Evolutionary conservation across 345 rosid species (phyloP).

Genomic region (Eucalyptus pumila): DNA sequence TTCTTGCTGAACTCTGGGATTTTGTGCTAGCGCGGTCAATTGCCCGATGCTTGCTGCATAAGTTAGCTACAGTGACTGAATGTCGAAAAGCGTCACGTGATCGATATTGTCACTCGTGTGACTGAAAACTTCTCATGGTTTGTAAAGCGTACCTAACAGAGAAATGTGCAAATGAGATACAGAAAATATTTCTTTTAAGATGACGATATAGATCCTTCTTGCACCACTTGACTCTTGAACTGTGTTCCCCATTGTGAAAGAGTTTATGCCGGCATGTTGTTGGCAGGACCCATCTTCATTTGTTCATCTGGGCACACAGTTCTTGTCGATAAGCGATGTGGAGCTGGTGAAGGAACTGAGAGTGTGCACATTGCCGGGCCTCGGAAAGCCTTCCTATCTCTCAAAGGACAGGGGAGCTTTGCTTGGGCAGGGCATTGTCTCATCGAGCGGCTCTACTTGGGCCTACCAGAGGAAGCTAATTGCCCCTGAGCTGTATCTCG

Average conservation of each 20-base stretch:
- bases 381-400: conserved; percentile 35
- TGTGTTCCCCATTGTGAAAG: neutral
- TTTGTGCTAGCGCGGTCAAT: neutral
- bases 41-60: neutral
- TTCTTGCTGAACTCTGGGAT: neutral
- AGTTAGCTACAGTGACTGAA: neutral
- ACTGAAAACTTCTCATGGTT: neutral
- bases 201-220: neutral
- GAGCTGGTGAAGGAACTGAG: conserved; percentile 31
- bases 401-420: conserved; percentile 22
- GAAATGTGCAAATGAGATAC: neutral
- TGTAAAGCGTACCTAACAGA: neutral
- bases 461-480: conserved; percentile 25
- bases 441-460: conserved; percentile 29
- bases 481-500: conserved; percentile 24
- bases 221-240: neutral
- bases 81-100: neutral
- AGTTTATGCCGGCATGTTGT: neutral
- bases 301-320: conserved; percentile 30
- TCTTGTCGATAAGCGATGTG: conserved; percentile 7
- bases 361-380: conserved; percentile 6
- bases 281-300: conserved; percentile 23
- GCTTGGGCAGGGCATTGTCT: conserved; percentile 29
- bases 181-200: neutral
- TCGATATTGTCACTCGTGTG: neutral